phyloP scores from a whole-genome alignment of 2,329 filamentous ascomycete species.

The Apiospora aurea region DNA sequence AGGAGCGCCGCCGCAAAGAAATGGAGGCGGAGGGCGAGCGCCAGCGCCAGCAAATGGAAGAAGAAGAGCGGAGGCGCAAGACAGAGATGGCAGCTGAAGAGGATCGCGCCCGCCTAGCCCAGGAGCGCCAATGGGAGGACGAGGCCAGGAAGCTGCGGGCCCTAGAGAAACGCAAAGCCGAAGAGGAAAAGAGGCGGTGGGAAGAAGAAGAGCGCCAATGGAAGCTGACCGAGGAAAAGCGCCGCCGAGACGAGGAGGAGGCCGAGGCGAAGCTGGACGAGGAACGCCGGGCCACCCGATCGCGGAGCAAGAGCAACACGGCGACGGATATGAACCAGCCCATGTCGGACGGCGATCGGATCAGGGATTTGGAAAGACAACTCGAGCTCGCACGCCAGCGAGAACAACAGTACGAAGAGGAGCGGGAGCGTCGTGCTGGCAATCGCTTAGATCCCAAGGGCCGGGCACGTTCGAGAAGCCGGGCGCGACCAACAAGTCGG shows the following conservation, averaged over 20 bases:
- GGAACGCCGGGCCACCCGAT: slow-evolving; percentile 63
- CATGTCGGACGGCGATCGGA: slow-evolving; percentile 66
- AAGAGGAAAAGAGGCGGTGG: slow-evolving; percentile 76
- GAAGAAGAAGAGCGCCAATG: slow-evolving; percentile 79
- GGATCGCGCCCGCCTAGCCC: slow-evolving; percentile 64
- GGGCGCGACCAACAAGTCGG: slow-evolving; percentile 56
- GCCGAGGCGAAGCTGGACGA: slow-evolving; percentile 71
- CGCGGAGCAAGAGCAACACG: slow-evolving; percentile 67
- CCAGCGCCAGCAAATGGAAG: slow-evolving; percentile 60
- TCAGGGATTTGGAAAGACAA: slow-evolving; percentile 82
- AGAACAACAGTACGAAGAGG: slow-evolving; percentile 67
- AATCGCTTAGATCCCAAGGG: slow-evolving; percentile 38
- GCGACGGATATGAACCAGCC: slow-evolving; percentile 64
- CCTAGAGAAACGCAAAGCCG: slow-evolving; percentile 67
- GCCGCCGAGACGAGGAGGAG: slow-evolving; percentile 75
- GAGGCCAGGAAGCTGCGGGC: slow-evolving; percentile 66
- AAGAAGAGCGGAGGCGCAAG: slow-evolving; percentile 55
- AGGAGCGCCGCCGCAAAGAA: slow-evolving; percentile 72
- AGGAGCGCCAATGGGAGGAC: slow-evolving; percentile 72
- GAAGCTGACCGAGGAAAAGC: slow-evolving; percentile 77
- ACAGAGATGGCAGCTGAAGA: slow-evolving; percentile 65
- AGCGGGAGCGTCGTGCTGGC: slow-evolving; percentile 56
- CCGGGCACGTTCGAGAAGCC: slow-evolving; percentile 51
- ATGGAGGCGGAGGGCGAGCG: slow-evolving; percentile 66
- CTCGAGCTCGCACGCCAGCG: slow-evolving; percentile 67